Evolutionary conservation across 2,329 filamentous ascomycete genomes (phyloP).

Genomic region (Aschersonia sp.): DNA sequence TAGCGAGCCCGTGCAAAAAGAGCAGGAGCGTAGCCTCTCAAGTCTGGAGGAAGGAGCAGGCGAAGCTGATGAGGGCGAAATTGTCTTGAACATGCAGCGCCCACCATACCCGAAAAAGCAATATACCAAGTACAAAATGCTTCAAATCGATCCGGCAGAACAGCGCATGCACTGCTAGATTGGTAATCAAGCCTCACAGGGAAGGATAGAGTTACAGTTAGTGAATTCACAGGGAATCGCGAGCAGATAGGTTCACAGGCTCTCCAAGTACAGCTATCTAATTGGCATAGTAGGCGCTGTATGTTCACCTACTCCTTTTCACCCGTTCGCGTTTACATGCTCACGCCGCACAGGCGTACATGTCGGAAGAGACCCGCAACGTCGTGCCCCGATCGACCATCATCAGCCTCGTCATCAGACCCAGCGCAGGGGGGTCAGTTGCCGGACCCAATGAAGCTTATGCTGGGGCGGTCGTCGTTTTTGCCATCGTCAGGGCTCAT

Average conservation of each 20-base stretch:
- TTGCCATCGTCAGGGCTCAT: too few relatives aligned
- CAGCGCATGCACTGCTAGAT: too few relatives aligned
- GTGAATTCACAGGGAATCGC: too few relatives aligned
- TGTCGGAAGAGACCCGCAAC: slow-evolving; percentile 31
- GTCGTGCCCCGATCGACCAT: slow-evolving; percentile 37
- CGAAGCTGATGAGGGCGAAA: slow-evolving; percentile 35
- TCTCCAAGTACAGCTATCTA: too few relatives aligned
- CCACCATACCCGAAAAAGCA: too few relatives aligned
- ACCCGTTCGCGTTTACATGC: neutral
- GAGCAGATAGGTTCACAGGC: too few relatives aligned
- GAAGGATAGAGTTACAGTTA: neutral
- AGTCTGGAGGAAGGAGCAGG: slow-evolving; percentile 36
- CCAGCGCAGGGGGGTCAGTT: too few relatives aligned
- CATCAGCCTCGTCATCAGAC: slow-evolving; percentile 27
- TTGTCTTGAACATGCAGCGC: slow-evolving; percentile 10
- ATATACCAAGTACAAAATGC: too few relatives aligned
- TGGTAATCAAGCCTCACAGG: too few relatives aligned
- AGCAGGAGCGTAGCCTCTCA: slow-evolving; percentile 29
- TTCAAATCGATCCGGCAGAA: too few relatives aligned
- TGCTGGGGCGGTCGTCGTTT: too few relatives aligned
- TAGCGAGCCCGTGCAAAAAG: neutral
- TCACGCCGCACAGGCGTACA: slow-evolving; percentile 10
- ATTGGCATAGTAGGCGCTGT: neutral
- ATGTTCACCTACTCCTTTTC: neutral
- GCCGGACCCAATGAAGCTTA: too few relatives aligned